Conservation (phyloP, 2,329 filamentous ascomycete species). For the Parastagonospora avenae region DNA sequence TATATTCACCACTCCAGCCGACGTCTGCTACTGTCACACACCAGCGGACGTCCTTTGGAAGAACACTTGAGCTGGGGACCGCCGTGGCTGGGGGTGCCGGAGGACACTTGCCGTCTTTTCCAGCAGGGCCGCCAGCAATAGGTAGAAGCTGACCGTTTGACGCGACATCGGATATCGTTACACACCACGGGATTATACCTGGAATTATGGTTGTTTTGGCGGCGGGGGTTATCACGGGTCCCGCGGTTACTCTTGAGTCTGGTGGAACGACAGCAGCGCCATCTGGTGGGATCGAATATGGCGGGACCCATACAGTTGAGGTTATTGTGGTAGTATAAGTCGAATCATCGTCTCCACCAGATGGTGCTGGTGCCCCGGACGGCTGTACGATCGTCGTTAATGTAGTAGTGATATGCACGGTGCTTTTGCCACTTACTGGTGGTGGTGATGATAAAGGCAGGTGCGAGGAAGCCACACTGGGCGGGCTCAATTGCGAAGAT, state of each 20-base stretch:
- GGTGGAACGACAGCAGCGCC: background rate
- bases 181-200: conserved; percentile 11
- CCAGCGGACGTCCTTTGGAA: conserved; percentile 6
- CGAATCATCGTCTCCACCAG: background rate
- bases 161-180: conserved; percentile 18
- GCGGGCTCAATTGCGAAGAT: background rate
- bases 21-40: conserved; percentile 22
- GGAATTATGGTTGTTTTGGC: background rate
- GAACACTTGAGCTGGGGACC: background rate
- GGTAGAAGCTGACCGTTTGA: conserved; percentile 8
- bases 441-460: background rate
- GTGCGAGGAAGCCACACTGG: background rate
- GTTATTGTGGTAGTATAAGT: conserved; percentile 1
- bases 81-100: background rate
- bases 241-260: background rate
- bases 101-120: conserved; percentile 11
- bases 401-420: conserved; percentile 5
- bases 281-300: background rate
- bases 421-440: background rate
- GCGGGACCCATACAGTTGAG: background rate
- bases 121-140: conserved; percentile 13
- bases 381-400: conserved; percentile 1
- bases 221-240: background rate
- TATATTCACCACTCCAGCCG: conserved; percentile 5
- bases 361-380: background rate